Evolutionary conservation across 495 filamentous ascomycete species (phyloP), one percentile per base, ranked within the genome.

Genomic region (Lasiosphaeria miniovina): DNA sequence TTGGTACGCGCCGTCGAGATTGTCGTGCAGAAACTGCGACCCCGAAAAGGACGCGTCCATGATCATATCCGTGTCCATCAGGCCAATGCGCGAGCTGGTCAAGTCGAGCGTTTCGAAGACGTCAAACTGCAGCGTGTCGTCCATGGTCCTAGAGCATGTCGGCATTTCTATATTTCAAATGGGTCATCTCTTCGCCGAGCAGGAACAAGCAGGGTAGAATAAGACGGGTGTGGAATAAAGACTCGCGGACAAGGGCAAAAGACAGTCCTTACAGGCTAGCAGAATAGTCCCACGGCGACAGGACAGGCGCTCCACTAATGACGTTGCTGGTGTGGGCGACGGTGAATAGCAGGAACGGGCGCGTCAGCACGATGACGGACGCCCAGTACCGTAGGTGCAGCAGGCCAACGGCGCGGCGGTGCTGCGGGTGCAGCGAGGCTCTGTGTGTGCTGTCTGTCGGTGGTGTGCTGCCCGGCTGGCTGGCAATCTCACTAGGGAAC

Each of bases 401-500:
- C 17, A 46, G 40, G 4, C 24, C 17, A 6, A 57, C 54, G 32
- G 54, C 54, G 4, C 54, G 41, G 2, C 54, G 41, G 43, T 57
- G 54, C 41, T 57, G 54, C 31, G 54, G 54, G 33, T 57, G 54
- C 54, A 57, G 41, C 12, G 41, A 57, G 54, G 34, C 50, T 52
- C 50, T 52, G 33, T 36, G 4, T 36, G 4, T 33, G 49, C 14
- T 12, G 14, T 51, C 3, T 33, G 17, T 14, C n/a, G n/a, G n/a
- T n/a, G n/a, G n/a, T n/a, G n/a, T n/a, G n/a, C n/a, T n/a, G n/a
- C n/a, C n/a, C n/a, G n/a, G 49, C 12, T 33, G 4, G 49, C 17
- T 33, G 32, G 15, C 11, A 24, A 14, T 6, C 41, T 6, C 11
- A 4, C 15, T 5, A 32, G 6, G 48, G 15, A 24, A 11, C n/a